Conservation (phyloP, 108 stramenopile species). For the Cyclotella cryptica region DNA sequence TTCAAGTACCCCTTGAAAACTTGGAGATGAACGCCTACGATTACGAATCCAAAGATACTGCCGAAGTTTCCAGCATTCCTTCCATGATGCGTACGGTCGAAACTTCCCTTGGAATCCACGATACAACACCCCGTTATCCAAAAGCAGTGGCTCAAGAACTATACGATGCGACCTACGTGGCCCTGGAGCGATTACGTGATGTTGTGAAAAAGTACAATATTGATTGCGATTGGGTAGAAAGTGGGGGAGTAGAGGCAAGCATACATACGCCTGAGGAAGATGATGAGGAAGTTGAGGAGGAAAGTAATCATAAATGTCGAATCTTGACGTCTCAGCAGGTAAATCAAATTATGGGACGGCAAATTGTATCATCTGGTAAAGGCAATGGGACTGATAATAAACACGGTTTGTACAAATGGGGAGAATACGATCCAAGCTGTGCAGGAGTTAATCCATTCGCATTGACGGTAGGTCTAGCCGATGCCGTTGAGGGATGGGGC, state of each 20-base stretch:
- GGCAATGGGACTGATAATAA: neutral
- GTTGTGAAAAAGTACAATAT: slow-evolving; percentile 41
- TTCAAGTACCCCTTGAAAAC: slow-evolving; percentile 45
- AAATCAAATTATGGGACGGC: slow-evolving; percentile 36
- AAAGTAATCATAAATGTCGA: slow-evolving; percentile 14
- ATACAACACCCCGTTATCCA: slow-evolving; percentile 17
- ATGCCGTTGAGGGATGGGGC: slow-evolving; percentile 41
- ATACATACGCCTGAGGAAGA: slow-evolving; percentile 20
- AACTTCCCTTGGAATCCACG: neutral
- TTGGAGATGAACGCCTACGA: slow-evolving; percentile 26
- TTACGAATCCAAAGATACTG: neutral
- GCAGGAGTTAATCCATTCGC: slow-evolving; percentile 37
- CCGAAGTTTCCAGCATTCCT: slow-evolving; percentile 2
- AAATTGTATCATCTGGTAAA: neutral
- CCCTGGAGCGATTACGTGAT: slow-evolving; percentile 30
- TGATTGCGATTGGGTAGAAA: slow-evolving; percentile 50
- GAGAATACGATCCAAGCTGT: slow-evolving; percentile 42
- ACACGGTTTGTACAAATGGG: slow-evolving; percentile 36
- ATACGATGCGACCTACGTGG: slow-evolving; percentile 35
- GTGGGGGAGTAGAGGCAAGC: slow-evolving; percentile 38
- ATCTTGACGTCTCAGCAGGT: slow-evolving; percentile 28
- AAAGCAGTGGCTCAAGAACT: slow-evolving; percentile 10
- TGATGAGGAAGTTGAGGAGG: slow-evolving; percentile 18
- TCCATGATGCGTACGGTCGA: neutral
- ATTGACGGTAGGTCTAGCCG: slow-evolving; percentile 37